Evolutionary conservation across 2,329 filamentous ascomycete genomes (phyloP).

Genomic region (Lecanicillium sp.): DNA sequence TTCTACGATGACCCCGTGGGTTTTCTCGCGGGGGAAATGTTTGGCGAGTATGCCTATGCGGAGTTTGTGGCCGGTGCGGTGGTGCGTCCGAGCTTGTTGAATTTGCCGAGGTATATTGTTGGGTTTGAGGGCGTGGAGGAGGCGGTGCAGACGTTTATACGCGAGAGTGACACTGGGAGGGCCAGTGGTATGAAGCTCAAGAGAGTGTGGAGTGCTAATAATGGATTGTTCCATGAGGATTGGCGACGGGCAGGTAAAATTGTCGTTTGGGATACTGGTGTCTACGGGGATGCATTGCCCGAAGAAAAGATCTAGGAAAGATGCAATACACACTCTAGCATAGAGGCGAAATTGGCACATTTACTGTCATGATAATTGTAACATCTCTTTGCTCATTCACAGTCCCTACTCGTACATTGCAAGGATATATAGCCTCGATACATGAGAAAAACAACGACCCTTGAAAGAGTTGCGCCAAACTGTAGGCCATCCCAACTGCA

Average conservation of each 20-base stretch:
- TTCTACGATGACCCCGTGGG: constrained; percentile 64
- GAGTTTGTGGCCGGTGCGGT: neutral
- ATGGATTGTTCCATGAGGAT: constrained; percentile 57
- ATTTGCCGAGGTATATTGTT: constrained; percentile 48
- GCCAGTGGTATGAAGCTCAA: constrained; percentile 33
- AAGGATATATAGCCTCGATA: too few species aligned
- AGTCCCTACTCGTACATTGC: neutral
- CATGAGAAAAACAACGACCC: too few species aligned
- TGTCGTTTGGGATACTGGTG: constrained; percentile 51
- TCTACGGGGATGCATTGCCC: constrained; percentile 13
- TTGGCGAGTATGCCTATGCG: constrained; percentile 13
- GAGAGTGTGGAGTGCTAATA: constrained; percentile 49
- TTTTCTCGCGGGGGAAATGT: constrained; percentile 52
- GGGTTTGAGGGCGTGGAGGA: constrained; percentile 53
- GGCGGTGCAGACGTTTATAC: constrained; percentile 37
- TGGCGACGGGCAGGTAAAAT: constrained; percentile 47
- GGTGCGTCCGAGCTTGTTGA: constrained; percentile 11
- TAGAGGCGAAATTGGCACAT: neutral
- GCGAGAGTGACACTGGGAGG: constrained; percentile 25
- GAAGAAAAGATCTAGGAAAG: neutral
- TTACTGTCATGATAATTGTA: neutral
- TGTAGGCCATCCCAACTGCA: too few species aligned
- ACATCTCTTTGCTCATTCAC: neutral
- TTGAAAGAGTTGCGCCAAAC: too few species aligned
- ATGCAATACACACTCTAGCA: neutral